Conservation (phyloP, 2,329 filamentous ascomycete genomes). For the Drechslerella dactyloides region DNA sequence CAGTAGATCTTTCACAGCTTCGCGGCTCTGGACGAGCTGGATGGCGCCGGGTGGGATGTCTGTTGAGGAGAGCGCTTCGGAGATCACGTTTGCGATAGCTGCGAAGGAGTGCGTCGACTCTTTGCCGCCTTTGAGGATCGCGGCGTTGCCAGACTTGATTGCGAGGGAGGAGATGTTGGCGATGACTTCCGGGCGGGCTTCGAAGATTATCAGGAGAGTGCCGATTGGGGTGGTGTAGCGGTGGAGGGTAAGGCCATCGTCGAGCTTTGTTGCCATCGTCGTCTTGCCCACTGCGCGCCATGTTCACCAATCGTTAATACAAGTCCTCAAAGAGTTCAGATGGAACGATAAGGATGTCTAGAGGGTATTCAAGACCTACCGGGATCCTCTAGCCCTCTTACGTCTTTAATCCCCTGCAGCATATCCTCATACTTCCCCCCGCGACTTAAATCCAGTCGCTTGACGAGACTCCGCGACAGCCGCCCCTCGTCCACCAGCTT, state of each 20-base stretch:
- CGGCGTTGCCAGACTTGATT: constrained; percentile 96
- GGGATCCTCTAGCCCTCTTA: constrained; percentile 82
- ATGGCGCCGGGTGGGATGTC: constrained; percentile 83
- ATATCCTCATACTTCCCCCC: constrained; percentile 97
- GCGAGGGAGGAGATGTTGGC: constrained; percentile 96
- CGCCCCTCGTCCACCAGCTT: constrained; percentile 75
- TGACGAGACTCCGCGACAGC: constrained; percentile 77
- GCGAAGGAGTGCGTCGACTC: constrained; percentile 95
- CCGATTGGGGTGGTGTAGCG: constrained; percentile 93
- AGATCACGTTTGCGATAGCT: constrained; percentile 85
- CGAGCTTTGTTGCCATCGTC: constrained; percentile 81
- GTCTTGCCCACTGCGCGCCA: constrained; percentile 79
- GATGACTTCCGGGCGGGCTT: constrained; percentile 95
- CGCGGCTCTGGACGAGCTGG: constrained; percentile 90
- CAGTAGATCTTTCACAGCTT: constrained; percentile 86
- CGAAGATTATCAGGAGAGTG: constrained; percentile 97
- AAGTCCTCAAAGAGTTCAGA: constrained; percentile 1
- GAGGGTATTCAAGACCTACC: constrained; percentile 67
- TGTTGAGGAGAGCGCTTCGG: constrained; percentile 73
- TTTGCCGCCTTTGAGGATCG: constrained; percentile 95
- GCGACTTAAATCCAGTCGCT: constrained; percentile 82
- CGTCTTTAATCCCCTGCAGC: constrained; percentile 91
- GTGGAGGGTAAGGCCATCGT: constrained; percentile 83
- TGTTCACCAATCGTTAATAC: constrained; percentile 23
- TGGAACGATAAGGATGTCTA: background rate